Evolutionary conservation across 768 basidiomycete species (phyloP).

Genomic region (Lepiota brunneoincarnata): DNA sequence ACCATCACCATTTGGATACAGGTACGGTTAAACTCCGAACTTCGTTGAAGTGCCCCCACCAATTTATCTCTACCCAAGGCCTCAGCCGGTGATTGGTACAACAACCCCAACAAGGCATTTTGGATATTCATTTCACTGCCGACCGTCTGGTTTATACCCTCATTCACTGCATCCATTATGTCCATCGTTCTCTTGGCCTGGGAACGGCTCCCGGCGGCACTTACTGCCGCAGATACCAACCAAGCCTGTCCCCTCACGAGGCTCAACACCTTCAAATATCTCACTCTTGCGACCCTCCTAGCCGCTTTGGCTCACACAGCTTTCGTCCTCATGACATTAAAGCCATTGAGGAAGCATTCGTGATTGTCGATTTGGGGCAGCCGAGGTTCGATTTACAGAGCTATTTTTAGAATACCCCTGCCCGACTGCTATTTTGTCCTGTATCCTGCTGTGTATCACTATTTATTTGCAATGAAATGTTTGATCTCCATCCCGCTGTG

Average conservation of each 20-base stretch:
- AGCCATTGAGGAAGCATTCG: too few species aligned
- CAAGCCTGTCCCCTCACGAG: not conserved
- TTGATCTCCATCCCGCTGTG: too few species aligned
- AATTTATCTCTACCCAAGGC: too few species aligned
- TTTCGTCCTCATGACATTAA: not conserved
- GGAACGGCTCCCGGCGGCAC: not conserved
- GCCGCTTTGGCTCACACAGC: not conserved
- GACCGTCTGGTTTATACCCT: not conserved
- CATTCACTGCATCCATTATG: not conserved
- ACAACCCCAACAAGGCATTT: not conserved
- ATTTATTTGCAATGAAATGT: too few species aligned
- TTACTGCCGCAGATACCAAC: not conserved
- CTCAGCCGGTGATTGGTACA: not conserved
- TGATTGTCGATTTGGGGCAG: too few species aligned
- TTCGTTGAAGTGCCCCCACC: too few species aligned
- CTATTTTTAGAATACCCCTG: too few species aligned
- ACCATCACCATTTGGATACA: too few species aligned
- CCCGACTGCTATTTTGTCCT: too few species aligned
- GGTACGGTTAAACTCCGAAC: too few species aligned
- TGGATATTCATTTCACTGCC: conserved; percentile 2
- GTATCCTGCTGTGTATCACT: too few species aligned
- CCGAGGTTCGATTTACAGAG: too few species aligned
- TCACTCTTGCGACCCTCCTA: not conserved
- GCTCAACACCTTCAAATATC: not conserved
- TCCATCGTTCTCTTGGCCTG: not conserved